Evolutionary conservation across 768 basidiomycete species (phyloP), one percentile per base, ranked within the genome.

Genomic region (Rhizopogon vulgaris): DNA sequence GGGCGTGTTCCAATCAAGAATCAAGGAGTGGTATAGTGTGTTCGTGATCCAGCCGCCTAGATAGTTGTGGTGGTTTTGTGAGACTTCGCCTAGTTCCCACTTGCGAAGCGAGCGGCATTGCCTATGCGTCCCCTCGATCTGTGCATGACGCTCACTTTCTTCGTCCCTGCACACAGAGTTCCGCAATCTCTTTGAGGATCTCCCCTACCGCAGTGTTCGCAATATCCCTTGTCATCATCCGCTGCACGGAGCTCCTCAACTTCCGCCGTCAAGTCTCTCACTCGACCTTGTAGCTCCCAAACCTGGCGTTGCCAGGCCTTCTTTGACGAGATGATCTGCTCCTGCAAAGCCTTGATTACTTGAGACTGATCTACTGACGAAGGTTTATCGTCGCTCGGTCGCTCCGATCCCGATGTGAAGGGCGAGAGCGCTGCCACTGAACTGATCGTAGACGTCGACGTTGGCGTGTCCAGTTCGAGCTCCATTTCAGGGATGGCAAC

Each of bases 261-360:
- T 63, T 90, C 85, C 17, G 77, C 73, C 56, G 85, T 83, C 52
- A 92, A 70, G 62, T 85, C 83, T 43, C 78, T 78, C 41, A 91
- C 78, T 62, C 87, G 85, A 11, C 79, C 78, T 61, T 87, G 87
- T 47, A 91, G 69, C 60, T 90, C 88, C 83, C 78, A 82, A 47
- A 89, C 77, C 53, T 86, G 83, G 52, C 73, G 78, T 60, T 87
- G 84, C 84, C 85, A 89, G 18, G 77, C 78, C 56, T 77, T 75
- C 49, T 83, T 81, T 24, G 82, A 68, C 8, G 72, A 70, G 36
- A 69, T 60, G 36, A 89, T 70, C 63, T 87, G 81, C 30, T 86
- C 80, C 60, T 83, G 85, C 34, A 87, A 66, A 17, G 73, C 69
- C 53, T 74, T 73, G 37, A 86, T 72, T 28, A 77, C 65, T 22